phyloP scores from a whole-genome alignment of 495 filamentous ascomycete genomes.

The Cenococcum geophilum region DNA sequence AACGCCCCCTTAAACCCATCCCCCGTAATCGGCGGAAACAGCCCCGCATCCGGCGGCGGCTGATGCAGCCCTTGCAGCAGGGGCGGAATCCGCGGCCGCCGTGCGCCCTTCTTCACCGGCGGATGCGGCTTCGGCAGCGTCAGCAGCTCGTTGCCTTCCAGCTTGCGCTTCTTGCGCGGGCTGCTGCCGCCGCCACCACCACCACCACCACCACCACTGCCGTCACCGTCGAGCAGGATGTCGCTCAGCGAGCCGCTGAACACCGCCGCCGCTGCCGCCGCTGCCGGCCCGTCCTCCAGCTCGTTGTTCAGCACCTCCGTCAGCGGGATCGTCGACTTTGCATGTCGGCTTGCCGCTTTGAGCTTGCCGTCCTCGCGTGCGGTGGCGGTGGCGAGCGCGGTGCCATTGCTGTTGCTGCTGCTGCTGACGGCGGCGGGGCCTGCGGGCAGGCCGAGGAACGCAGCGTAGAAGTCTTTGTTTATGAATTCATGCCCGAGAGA shows the following conservation, averaged over 20 bases:
- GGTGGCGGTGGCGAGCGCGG: too few relatives aligned
- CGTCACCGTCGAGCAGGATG: conserved; percentile 11
- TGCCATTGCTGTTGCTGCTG: too few relatives aligned
- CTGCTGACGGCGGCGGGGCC: too few relatives aligned
- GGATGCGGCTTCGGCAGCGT: conserved; percentile 27
- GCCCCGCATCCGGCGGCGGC: conserved; percentile 36
- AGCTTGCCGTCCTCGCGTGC: neutral
- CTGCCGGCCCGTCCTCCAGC: neutral
- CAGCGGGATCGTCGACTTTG: conserved; percentile 24
- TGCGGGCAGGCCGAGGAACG: neutral
- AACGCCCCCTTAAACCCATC: conserved; percentile 17
- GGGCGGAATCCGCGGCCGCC: conserved; percentile 34
- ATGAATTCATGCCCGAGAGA: neutral
- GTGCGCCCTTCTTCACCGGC: conserved; percentile 20
- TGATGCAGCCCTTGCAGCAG: conserved; percentile 38
- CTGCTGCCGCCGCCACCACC: neutral
- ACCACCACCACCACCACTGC: neutral
- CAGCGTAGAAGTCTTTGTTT: neutral
- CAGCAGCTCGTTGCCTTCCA: conserved; percentile 7
- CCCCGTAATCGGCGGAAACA: conserved; percentile 36
- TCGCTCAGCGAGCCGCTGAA: conserved; percentile 24
- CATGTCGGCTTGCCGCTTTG: neutral
- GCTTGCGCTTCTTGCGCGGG: too few relatives aligned
- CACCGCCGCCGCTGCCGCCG: too few relatives aligned
- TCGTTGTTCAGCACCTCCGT: conserved; percentile 31